Conservation (phyloP, 1,139 yeast species). For the Geotrichum citri-aurantii region DNA sequence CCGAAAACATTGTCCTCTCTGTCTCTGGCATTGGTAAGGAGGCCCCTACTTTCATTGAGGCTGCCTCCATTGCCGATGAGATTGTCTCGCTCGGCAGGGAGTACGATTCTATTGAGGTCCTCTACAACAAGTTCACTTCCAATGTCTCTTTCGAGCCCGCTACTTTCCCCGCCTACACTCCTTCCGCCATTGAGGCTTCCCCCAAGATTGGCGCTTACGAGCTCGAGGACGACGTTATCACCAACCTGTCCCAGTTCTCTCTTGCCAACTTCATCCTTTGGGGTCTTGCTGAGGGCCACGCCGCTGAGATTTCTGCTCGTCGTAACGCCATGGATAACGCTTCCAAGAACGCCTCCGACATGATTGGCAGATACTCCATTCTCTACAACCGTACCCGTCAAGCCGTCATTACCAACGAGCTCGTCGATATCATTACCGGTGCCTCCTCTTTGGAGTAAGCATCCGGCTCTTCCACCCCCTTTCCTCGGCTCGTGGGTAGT, state of each 20-base stretch:
- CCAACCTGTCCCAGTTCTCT: conserved; percentile 68
- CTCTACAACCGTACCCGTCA: conserved; percentile 99
- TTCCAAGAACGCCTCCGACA: conserved; percentile 98
- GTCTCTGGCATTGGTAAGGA: conserved; percentile 93
- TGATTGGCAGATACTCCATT: conserved; percentile 93
- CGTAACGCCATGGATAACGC: conserved; percentile 99
- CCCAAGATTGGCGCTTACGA: conserved; percentile 86
- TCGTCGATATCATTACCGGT: conserved; percentile 99
- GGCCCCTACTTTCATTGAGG: conserved; percentile 90
- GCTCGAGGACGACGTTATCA: conserved; percentile 57
- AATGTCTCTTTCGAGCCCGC: conserved; percentile 91
- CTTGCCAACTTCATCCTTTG: conserved; percentile 84
- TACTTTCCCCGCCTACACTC: conserved; percentile 58
- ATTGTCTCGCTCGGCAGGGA: conserved; percentile 49
- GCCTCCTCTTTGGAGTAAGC: conserved; percentile 91
- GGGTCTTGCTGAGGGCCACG: conserved; percentile 97
- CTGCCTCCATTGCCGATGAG: conserved; percentile 83
- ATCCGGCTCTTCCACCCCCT: background rate
- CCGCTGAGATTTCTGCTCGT: conserved; percentile 96
- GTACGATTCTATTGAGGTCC: conserved; percentile 73
- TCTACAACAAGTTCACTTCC: conserved; percentile 81
- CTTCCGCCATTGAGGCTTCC: conserved; percentile 72
- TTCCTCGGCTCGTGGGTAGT: background rate
- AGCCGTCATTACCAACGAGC: conserved; percentile 98
- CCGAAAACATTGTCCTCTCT: conserved; percentile 57